These are phyloP conservation scores for Calocybe cyanea DNA, from an alignment of 768 basidiomycete species.

Conservation along the genomic window DNA sequence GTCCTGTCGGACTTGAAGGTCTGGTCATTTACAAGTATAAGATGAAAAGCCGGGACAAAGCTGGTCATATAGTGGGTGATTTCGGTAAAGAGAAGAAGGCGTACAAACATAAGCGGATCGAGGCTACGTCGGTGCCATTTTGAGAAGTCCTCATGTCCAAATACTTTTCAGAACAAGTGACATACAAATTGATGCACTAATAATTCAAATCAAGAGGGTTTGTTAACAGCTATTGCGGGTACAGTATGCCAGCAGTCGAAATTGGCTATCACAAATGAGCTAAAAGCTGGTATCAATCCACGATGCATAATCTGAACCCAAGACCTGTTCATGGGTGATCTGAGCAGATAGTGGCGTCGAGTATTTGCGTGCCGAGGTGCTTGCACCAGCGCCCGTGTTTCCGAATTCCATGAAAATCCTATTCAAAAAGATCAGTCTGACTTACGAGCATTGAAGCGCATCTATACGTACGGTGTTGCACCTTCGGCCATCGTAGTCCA, in stretches of 20 bases:
- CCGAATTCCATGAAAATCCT: constrained; percentile 22
- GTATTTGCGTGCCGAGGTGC: constrained; percentile 19
- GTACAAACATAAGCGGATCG: constrained; percentile 63
- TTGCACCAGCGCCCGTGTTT: constrained; percentile 24
- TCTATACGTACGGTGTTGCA: constrained; percentile 20
- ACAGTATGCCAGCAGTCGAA: no score
- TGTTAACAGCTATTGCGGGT: no score
- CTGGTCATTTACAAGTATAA: constrained; percentile 96
- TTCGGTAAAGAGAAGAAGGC: constrained; percentile 75
- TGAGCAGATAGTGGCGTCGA: constrained; percentile 18
- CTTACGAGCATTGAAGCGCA: neutral
- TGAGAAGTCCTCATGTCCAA: constrained; percentile 17
- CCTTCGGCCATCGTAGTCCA: constrained; percentile 22
- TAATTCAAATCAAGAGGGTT: no score
- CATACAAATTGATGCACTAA: no score
- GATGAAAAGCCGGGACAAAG: constrained; percentile 67
- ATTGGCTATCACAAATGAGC: neutral
- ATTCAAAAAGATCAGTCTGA: neutral
- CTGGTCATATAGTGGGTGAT: constrained; percentile 84
- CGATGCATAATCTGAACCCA: constrained; percentile 18
- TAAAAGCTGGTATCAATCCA: constrained; percentile 21
- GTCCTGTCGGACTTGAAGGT: constrained; percentile 93
- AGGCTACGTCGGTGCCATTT: constrained; percentile 44
- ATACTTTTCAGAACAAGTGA: no score
- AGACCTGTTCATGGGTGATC: constrained; percentile 18